Percentiles rank a stretch among this genome's conserved stretches.
phyloP scores from a whole-genome alignment of 352 stramenopile genomes.

The Phytophthora rubi region DNA sequence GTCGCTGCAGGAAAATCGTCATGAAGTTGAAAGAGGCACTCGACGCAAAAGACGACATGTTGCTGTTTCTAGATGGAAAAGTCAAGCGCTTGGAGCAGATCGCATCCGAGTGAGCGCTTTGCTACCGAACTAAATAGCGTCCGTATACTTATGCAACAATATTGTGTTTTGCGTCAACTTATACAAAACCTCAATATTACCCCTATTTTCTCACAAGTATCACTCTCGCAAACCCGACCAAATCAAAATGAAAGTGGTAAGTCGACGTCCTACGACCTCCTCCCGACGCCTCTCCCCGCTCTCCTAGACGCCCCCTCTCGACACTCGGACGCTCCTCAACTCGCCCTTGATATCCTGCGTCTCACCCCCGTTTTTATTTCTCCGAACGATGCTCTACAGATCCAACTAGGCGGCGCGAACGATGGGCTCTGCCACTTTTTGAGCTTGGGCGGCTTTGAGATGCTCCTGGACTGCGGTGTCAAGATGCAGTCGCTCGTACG shows the following conservation, averaged over 20 bases:
- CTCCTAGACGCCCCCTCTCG: constrained; percentile 2
- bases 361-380: constrained; percentile 28
- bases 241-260: constrained; percentile 48
- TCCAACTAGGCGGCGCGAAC: constrained; percentile 74
- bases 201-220: constrained; percentile 1
- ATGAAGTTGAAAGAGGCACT: constrained; percentile 58
- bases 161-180: background rate
- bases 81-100: constrained; percentile 45
- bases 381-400: constrained; percentile 42
- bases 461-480: constrained; percentile 83
- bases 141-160: background rate
- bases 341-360: constrained; percentile 11
- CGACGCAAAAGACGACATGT: constrained; percentile 67
- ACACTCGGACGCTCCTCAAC: background rate
- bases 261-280: constrained; percentile 1
- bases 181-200: background rate
- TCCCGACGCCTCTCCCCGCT: background rate
- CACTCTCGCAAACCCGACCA: constrained; percentile 2
- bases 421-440: constrained; percentile 83
- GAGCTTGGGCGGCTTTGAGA: constrained; percentile 76
- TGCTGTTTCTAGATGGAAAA: constrained; percentile 62
- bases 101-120: background rate
- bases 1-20: constrained; percentile 48
- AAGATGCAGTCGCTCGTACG: constrained; percentile 24
- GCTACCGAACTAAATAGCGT: no score